Evolutionary conservation across 2,329 filamentous ascomycete species (phyloP), one percentile per base, ranked within the genome.

Genomic region (Leptosphaerulina australis): DNA sequence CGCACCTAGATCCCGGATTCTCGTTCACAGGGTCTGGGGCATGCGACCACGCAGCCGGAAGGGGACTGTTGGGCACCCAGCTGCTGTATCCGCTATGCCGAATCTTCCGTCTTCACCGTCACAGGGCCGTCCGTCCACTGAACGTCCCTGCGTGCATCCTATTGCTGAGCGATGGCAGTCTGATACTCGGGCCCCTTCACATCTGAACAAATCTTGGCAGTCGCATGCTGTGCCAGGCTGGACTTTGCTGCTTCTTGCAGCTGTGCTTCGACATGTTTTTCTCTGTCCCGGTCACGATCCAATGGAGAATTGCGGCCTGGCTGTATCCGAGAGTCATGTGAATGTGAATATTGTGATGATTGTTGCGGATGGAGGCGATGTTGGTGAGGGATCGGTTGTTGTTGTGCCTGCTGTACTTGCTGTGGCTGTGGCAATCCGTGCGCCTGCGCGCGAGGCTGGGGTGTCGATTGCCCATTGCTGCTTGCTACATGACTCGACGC

Each of bases 161-260:
- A 52, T 18, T 52, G 49, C 49, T 52, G 49, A 5, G 49, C 49
- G 25, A 52, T 52, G n/a, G 33, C 41, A 2, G 43, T 47, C 33
- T 46, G 49, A 9, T 52, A 47, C n/a, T 52, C 49, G 17, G 41
- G 37, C 6, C 41, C 30, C 29, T 51, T 51, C 2, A 39, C 4
- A 4, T 38, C 39, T 6, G 39, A 11, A 15, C 25, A 28, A 1
- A 36, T 11, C 14, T 45, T 50, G 14, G 35, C 17, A 14, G 35
- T 40, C 20, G 37, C 49, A 21, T 52, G 60, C 49, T 71, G 69
- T 4, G 68, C 68, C n/a, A 71, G 62, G 25, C 66, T 53, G 1
- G 61, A 66, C 45, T 71, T 65, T 5, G 68, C 67, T 3, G 69
- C 69, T 53, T 72, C 69, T 29, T 71, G 68, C 21, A 72, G 46